A percentile compares a stretch with the other conserved stretches of the same genome.
Conservation (phyloP, 2,329 filamentous ascomycete genomes). For the Claviceps purpurea region DNA sequence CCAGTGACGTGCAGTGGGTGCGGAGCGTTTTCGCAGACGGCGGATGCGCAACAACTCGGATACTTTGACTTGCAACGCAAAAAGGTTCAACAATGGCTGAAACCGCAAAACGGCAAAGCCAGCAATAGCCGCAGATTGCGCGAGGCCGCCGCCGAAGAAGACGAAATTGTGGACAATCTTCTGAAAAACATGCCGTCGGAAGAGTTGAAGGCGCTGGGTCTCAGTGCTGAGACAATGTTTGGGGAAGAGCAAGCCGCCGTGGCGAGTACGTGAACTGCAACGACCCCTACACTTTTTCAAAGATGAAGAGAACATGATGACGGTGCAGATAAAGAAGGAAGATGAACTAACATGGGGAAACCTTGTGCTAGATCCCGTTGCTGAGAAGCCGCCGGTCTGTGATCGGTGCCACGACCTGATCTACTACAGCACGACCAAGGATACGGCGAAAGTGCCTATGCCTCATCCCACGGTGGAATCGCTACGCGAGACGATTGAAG, state of each 20-base stretch:
- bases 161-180: slow-evolving; percentile 32
- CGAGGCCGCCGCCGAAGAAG: slow-evolving; percentile 25
- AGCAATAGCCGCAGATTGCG: slow-evolving; percentile 8
- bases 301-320: neutral
- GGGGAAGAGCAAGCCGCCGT: neutral
- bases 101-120: slow-evolving; percentile 7
- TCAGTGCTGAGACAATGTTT: slow-evolving; percentile 28
- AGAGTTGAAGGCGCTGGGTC: slow-evolving; percentile 30
- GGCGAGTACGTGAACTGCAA: slow-evolving; percentile 1
- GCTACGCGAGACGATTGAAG: slow-evolving; percentile 69
- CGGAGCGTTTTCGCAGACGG: slow-evolving; percentile 49
- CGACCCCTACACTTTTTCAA: no score
- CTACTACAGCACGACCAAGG: slow-evolving; percentile 54
- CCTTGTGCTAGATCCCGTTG: neutral
- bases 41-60: slow-evolving; percentile 35
- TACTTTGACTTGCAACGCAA: slow-evolving; percentile 42
- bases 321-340: neutral
- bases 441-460: slow-evolving; percentile 41
- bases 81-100: slow-evolving; percentile 34
- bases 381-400: slow-evolving; percentile 49
- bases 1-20: slow-evolving; percentile 50
- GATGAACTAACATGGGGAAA: neutral
- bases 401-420: slow-evolving; percentile 75
- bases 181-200: slow-evolving; percentile 28
- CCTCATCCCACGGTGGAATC: slow-evolving; percentile 69